These are phyloP conservation scores for Acacia acuminata DNA, from an alignment of 306 rosid species.

Conservation along the genomic window DNA sequence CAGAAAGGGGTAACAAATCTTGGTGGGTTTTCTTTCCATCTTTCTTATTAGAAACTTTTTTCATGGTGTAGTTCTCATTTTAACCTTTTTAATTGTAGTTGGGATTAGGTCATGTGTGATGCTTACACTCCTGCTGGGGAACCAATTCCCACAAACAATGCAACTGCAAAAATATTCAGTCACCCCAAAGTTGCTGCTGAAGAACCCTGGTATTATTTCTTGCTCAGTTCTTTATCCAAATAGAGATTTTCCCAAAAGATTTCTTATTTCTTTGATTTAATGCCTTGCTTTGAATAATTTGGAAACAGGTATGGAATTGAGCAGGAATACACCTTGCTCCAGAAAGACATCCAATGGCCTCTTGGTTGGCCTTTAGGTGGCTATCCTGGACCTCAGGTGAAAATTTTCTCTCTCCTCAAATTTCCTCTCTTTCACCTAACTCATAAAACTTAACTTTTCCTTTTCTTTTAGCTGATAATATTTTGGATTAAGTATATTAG, in stretches of 20 bases:
- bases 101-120: constrained; percentile 62
- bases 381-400: constrained; percentile 62
- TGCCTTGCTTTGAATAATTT: constrained; percentile 9
- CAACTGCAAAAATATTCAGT: constrained; percentile 62
- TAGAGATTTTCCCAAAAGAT: not conserved
- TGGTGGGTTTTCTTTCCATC: constrained; percentile 47
- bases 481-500: not conserved
- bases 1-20: constrained; percentile 77
- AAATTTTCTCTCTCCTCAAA: not conserved
- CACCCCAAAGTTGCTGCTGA: constrained; percentile 58
- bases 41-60: not conserved
- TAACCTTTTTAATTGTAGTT: not conserved
- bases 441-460: not conserved
- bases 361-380: constrained; percentile 74
- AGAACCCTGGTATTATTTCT: constrained; percentile 44
- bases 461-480: not conserved
- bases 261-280: not conserved
- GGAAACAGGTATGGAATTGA: constrained; percentile 80
- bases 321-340: constrained; percentile 68
- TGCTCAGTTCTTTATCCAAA: constrained; percentile 11
- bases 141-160: constrained; percentile 62
- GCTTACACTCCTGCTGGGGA: constrained; percentile 67
- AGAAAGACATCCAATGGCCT: constrained; percentile 59
- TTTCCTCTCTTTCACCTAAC: not conserved
- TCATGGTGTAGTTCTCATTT: not conserved